A percentile compares a stretch with the other conserved stretches of the same genome.
phyloP scores from a whole-genome alignment of 2,329 filamentous ascomycete species.

The Calonectria pseudoreteaudii region DNA sequence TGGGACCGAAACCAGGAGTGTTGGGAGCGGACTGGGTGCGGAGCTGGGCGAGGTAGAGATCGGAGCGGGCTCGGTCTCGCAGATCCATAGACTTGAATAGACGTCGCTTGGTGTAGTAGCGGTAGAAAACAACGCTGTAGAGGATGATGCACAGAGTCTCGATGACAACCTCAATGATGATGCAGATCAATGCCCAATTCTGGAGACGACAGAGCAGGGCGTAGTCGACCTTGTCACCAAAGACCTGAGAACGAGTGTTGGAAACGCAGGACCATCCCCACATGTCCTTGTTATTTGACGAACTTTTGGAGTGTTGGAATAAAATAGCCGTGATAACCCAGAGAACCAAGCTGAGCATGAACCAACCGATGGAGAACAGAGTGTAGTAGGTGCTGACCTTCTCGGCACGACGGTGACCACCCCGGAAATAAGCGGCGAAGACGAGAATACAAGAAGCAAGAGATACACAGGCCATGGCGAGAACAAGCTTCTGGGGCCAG shows the following conservation, averaged over 20 bases:
- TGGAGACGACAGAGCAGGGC: slow-evolving; percentile 90
- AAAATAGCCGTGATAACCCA: slow-evolving; percentile 90
- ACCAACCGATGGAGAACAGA: slow-evolving; percentile 91
- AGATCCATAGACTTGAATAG: slow-evolving; percentile 97
- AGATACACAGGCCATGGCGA: slow-evolving; percentile 83
- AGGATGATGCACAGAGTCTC: slow-evolving; percentile 92
- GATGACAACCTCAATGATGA: slow-evolving; percentile 95
- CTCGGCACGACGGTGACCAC: slow-evolving; percentile 88
- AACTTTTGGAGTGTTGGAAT: slow-evolving; percentile 82
- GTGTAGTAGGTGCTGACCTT: slow-evolving; percentile 97
- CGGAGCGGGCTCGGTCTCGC: slow-evolving; percentile 92
- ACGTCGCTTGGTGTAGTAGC: slow-evolving; percentile 95
- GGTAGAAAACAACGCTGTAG: slow-evolving; percentile 96
- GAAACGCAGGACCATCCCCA: slow-evolving; percentile 99
- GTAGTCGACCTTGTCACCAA: slow-evolving; percentile 86
- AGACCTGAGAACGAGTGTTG: slow-evolving; percentile 83
- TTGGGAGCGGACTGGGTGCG: slow-evolving; percentile 91
- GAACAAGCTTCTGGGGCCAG: slow-evolving; percentile 91
- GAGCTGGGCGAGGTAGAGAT: slow-evolving; percentile 91
- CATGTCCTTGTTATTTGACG: slow-evolving; percentile 81
- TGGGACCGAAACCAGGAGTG: slow-evolving; percentile 87
- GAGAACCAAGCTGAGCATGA: slow-evolving; percentile 91
- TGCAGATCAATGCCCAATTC: slow-evolving; percentile 96
- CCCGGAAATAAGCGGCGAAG: slow-evolving; percentile 87
- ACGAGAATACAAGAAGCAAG: slow-evolving; percentile 82